Conservation (phyloP, 2,329 filamentous ascomycete genomes). For the Ophiostoma angusticollis region DNA sequence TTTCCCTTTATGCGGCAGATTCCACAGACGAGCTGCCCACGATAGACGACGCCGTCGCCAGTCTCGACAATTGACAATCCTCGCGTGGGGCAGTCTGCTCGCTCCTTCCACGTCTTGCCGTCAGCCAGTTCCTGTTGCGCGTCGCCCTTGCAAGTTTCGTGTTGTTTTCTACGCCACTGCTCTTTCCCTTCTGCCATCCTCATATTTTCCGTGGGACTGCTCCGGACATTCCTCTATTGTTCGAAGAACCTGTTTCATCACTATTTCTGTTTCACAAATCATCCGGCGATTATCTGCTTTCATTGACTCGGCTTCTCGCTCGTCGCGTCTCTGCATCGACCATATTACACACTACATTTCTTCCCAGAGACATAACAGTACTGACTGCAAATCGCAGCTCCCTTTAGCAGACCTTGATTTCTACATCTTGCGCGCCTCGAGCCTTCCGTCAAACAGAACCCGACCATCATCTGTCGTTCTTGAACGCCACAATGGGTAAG, state of each 20-base stretch:
- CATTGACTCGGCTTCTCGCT: neutral
- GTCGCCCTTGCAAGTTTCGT: too few species aligned
- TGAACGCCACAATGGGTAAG: slow-evolving; percentile 33
- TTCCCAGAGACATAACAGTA: too few species aligned
- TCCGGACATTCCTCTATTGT: neutral
- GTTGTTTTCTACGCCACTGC: neutral
- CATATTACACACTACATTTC: neutral
- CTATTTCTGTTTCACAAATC: slow-evolving; percentile 4
- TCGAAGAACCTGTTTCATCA: neutral
- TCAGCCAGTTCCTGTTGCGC: too few species aligned
- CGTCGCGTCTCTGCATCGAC: too few species aligned
- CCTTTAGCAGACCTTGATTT: too few species aligned
- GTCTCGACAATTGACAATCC: too few species aligned
- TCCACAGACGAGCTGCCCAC: neutral
- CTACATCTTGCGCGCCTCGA: neutral
- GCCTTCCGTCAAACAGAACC: slow-evolving; percentile 10
- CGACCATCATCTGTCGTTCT: slow-evolving; percentile 1
- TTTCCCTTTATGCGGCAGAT: slow-evolving; percentile 5
- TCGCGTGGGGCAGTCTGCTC: too few species aligned
- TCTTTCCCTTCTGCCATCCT: neutral
- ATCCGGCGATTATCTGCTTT: neutral
- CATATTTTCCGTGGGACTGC: neutral
- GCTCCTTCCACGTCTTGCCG: too few species aligned
- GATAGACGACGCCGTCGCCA: neutral
- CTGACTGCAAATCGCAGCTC: too few species aligned